Base-by-base conservation (phyloP, 768 basidiomycete genomes). In the Fibroporia radiculosa region DNA sequence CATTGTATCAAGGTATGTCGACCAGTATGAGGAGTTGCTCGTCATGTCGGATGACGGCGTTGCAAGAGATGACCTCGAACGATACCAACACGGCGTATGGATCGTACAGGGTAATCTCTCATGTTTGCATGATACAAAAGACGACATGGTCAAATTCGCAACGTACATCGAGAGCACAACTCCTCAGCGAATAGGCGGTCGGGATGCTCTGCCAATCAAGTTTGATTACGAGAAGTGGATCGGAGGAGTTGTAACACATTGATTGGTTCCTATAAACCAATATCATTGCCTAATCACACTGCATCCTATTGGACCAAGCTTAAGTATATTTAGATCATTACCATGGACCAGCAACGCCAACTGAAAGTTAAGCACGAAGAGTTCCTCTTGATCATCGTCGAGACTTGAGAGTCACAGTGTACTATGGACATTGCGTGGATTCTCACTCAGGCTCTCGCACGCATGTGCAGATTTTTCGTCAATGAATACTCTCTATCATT, bases 1-100 rank as follows among this genome's bases (percentile, higher is more conserved):
- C 54, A 27, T 12, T 32, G 19, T 18, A 28, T 20, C 42, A 84
- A n/a, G 82, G 39, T 86, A 89, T 56, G 80, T 89, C 53, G 81
- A 84, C 55, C 83, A 88, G 56, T 81, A 74, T 50, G 73, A 81
- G 45, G 77, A 81, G 38, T 68, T 85, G 19, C 64, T 80, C 27
- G 77, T 80, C 49, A 70, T 75, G 1, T 75, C 48, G 18, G 53
- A 48, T 11, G 52, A 54, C 33, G 48, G 48, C 23, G 50, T 54
- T 1, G 54, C 60, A 25, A 37, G 49, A n/a, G 44, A 51, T 26
- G 48, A 50, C 41, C 33, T 36, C 41, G 36, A 54, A 32, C 47
- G 48, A 33, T 59, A 56, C 40, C 33, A 52, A 42, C 43, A 40
- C 35, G 55, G 55, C 20, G 51, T 54, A 16, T 47, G 47, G 27